phyloP scores from a whole-genome alignment of 345 rosid genomes.

The Eutrema heterophyllum region DNA sequence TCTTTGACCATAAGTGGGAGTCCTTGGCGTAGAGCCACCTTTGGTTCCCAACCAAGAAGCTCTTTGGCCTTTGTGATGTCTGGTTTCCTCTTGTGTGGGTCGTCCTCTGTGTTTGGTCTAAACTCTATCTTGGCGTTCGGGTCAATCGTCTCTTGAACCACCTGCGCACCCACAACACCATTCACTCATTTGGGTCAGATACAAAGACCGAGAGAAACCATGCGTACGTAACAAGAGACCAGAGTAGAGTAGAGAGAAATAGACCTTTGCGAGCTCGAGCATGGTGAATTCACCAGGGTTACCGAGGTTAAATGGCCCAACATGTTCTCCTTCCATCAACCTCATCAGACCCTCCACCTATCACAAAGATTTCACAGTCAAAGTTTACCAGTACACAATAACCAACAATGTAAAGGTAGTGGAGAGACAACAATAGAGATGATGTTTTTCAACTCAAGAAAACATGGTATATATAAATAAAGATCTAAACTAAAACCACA shows the following conservation, averaged over 20 bases:
- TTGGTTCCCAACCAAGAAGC: constrained; percentile 91
- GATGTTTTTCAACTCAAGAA: too few relatives aligned
- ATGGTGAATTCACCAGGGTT: constrained; percentile 99
- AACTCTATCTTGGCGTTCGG: constrained; percentile 93
- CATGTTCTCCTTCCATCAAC: constrained; percentile 98
- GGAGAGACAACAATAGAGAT: background rate
- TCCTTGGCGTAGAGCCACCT: constrained; percentile 78
- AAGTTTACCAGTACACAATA: background rate
- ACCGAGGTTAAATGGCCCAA: constrained; percentile 96
- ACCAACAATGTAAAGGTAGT: background rate
- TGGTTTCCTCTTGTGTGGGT: constrained; percentile 99
- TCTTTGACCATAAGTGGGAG: constrained; percentile 93
- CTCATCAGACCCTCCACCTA: constrained; percentile 99
- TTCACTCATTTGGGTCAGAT: background rate
- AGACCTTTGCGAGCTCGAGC: constrained; percentile 96
- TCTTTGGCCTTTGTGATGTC: constrained; percentile 89
- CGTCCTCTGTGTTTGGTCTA: constrained; percentile 91
- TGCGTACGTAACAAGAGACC: background rate
- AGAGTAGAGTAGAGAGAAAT: background rate
- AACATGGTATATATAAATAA: background rate
- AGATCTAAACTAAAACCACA: background rate
- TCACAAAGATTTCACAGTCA: background rate
- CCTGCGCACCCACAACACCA: constrained; percentile 37
- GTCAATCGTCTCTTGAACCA: constrained; percentile 94
- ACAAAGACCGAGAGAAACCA: background rate